Conservation (phyloP, 129 eudicot genomes). For the Flaveria linearis region DNA sequence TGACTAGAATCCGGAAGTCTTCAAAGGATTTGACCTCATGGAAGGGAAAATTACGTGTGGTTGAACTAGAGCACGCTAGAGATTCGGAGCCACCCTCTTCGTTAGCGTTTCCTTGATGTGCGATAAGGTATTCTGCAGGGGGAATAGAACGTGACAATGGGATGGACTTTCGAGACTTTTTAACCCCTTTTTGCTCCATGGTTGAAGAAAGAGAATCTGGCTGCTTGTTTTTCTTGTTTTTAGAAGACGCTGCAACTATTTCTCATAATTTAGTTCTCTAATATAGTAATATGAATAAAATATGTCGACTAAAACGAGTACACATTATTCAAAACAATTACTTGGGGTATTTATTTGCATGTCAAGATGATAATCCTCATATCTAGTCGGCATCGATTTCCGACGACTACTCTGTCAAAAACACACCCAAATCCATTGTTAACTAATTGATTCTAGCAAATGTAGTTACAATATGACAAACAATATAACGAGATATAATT, state of each 20-base stretch:
- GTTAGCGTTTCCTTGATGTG: background rate
- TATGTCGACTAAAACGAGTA: background rate
- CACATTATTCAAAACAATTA: slow-evolving; percentile 2
- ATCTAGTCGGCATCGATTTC: too few species aligned
- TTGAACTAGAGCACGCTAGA: slow-evolving; percentile 28
- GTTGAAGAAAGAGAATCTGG: slow-evolving; percentile 26
- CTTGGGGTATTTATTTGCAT: slow-evolving; percentile 41
- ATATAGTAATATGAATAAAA: background rate
- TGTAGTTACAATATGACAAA: too few species aligned
- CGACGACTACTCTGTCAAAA: too few species aligned
- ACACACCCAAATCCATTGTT: too few species aligned
- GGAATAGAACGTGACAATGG: background rate
- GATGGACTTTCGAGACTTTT: background rate
- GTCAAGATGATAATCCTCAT: too few species aligned
- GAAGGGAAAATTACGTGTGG: slow-evolving; percentile 19
- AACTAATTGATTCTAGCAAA: too few species aligned
- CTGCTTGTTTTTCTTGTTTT: slow-evolving; percentile 43
- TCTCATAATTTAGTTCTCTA: background rate
- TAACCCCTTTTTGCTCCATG: background rate
- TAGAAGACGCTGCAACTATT: slow-evolving; percentile 26
- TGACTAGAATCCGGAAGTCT: slow-evolving; percentile 55
- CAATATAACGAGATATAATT: too few species aligned
- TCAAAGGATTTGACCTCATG: slow-evolving; percentile 48
- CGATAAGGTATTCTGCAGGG: slow-evolving; percentile 17
- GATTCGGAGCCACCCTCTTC: slow-evolving; percentile 31